A percentile compares a stretch with the other conserved stretches of the same genome.
Conservation (phyloP, 805 yeast species). For the Candida golubevii region DNA sequence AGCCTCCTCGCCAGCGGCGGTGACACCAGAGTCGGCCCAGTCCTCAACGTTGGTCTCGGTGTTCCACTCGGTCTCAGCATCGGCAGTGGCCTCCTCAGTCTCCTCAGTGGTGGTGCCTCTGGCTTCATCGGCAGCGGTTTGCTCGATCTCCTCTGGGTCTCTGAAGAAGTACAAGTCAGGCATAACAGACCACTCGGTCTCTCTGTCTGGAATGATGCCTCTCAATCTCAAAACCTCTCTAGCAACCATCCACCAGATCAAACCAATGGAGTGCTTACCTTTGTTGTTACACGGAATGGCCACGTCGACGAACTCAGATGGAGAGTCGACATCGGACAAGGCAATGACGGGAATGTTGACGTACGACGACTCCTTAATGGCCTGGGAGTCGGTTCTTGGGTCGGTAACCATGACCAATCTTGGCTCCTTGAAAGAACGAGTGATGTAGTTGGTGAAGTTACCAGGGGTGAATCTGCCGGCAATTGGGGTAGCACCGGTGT, state of each 20-base stretch:
- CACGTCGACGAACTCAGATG: slow-evolving; percentile 96
- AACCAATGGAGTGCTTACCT: slow-evolving; percentile 99
- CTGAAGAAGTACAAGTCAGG: slow-evolving; percentile 99
- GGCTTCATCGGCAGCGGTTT: slow-evolving; percentile 56
- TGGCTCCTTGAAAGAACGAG: slow-evolving; percentile 99
- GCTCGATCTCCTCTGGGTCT: slow-evolving; percentile 99
- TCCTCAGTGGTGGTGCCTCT: slow-evolving; percentile 45
- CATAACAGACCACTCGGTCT: slow-evolving; percentile 98
- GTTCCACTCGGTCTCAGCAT: slow-evolving; percentile 53
- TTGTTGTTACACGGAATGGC: slow-evolving; percentile 99
- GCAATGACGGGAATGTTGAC: slow-evolving; percentile 99
- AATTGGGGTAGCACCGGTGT: slow-evolving; percentile 99
- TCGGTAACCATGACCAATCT: slow-evolving; percentile 98
- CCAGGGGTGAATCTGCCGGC: slow-evolving; percentile 99
- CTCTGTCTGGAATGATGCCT: slow-evolving; percentile 95
- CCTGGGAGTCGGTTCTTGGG: slow-evolving; percentile 99
- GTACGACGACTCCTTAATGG: slow-evolving; percentile 99
- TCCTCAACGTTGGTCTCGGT: slow-evolving; percentile 59
- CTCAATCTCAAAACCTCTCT: slow-evolving; percentile 99
- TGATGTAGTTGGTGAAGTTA: slow-evolving; percentile 99
- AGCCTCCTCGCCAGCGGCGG: slow-evolving; percentile 70
- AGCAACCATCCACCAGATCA: slow-evolving; percentile 98
- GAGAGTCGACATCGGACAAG: slow-evolving; percentile 97
- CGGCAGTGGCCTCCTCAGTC: slow-evolving; percentile 61
- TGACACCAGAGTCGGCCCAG: slow-evolving; percentile 57